Evolutionary conservation across 1,284 basidiomycete species (phyloP), one percentile per base, ranked within the genome.

Genomic region (Boletus semigastroideus): DNA sequence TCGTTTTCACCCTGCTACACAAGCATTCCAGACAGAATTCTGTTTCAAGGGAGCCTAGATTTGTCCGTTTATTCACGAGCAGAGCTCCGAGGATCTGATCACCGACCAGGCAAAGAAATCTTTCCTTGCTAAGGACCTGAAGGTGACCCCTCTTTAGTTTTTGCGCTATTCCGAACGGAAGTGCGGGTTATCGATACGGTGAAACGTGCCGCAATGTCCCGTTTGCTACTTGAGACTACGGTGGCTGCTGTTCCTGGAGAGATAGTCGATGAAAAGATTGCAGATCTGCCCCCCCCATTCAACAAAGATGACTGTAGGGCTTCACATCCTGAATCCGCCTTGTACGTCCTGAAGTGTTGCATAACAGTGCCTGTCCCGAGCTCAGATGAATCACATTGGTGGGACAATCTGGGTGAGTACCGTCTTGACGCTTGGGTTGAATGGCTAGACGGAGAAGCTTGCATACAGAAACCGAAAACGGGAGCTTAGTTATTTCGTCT

Each of bases 71-170:
- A 89, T 65, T 83, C 82, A 11, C 74, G 93, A 51, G 89, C 92
- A 17, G 91, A 96, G 59, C 74, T 99, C 55, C 80, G 78, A 63
- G 85, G 90, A 2, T 98, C 94, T 11, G 97, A 99, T 72, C 97
- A 99, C 68, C 85, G 90, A 60, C 97, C 97, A 63, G 90, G 91
- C 86, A 58, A 52, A 38, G 4, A 39, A 20, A 27, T 42, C 41
- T 1, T 17, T 22, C 44, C 31, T 14, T 39, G 41, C 42, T 20
- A 25, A 25, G 6, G 42, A 41, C 19, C 12, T 46, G 27, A 34
- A 42, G 19, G 10, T 25, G 8, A 16, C 36, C 11, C 5, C 19
- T 16, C 14, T 43, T 16, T 53, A 90, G 95, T 99, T 1, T 96
- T 90, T 62, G 92, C 87, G 2, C 72, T 90, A 6, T 94, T 98